Evolutionary conservation across 805 yeast species (phyloP).

Genomic region (Sugiyamaella boreocaroliniensis): DNA sequence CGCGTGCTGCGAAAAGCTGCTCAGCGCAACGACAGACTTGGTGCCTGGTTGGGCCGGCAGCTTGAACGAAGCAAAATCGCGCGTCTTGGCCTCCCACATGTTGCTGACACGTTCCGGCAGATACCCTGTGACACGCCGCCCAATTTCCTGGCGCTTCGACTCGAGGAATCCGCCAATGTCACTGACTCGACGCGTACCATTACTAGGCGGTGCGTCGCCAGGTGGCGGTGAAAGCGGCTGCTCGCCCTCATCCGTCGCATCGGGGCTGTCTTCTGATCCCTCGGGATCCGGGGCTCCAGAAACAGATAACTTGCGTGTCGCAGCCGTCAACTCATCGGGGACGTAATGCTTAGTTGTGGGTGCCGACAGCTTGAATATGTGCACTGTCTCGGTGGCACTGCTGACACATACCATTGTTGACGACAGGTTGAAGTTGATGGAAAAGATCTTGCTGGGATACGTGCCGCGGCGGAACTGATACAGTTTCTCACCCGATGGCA

Average conservation of each 20-base stretch:
- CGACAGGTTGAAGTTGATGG: slow-evolving; percentile 67
- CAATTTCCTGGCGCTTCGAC: slow-evolving; percentile 17
- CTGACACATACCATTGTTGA: slow-evolving; percentile 72
- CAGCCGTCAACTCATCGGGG: not conserved
- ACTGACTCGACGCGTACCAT: not conserved
- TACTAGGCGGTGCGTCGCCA: not conserved
- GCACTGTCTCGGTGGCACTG: slow-evolving; percentile 87
- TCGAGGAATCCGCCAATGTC: slow-evolving; percentile 14
- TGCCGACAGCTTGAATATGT: slow-evolving; percentile 70
- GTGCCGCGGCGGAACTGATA: slow-evolving; percentile 80
- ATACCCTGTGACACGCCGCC: slow-evolving; percentile 57
- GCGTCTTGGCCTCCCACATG: slow-evolving; percentile 69
- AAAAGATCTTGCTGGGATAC: slow-evolving; percentile 72
- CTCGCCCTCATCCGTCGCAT: slow-evolving; percentile 5
- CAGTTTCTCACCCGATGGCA: slow-evolving; percentile 46
- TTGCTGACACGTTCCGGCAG: slow-evolving; percentile 75
- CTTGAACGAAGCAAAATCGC: slow-evolving; percentile 87
- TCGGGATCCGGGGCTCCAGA: not conserved
- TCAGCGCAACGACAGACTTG: slow-evolving; percentile 32
- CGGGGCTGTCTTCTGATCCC: not conserved
- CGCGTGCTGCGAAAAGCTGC: slow-evolving; percentile 35
- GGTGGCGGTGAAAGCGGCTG: not conserved
- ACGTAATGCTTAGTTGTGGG: not conserved
- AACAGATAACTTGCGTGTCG: not conserved
- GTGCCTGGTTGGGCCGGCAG: slow-evolving; percentile 40